A percentile compares a stretch with the other conserved stretches of the same genome.
Evolutionary conservation across 2,329 filamentous ascomycete species (phyloP).

Genomic region (Blumeria hordei): DNA sequence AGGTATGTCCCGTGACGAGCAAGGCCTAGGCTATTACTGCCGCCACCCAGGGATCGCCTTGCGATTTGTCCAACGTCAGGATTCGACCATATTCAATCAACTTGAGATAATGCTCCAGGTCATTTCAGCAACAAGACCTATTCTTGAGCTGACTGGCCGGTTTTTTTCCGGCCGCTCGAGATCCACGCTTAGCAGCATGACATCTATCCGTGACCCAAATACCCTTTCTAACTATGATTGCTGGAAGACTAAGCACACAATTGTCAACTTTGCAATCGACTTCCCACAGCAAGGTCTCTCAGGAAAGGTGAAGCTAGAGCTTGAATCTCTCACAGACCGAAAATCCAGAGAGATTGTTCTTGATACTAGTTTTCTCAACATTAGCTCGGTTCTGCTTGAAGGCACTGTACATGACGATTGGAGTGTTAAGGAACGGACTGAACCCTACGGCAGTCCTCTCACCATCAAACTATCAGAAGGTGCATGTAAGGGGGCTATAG

Average conservation of each 20-base stretch:
- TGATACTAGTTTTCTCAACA: constrained; percentile 64
- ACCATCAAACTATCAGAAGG: constrained; percentile 35
- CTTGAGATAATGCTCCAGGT: no score
- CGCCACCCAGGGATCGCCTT: no score
- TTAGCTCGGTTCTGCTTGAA: constrained; percentile 47
- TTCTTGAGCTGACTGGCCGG: no score
- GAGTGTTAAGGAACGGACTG: constrained; percentile 37
- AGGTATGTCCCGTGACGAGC: no score
- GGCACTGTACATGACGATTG: constrained; percentile 36
- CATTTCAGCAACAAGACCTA: no score
- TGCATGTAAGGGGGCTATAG: constrained; percentile 25
- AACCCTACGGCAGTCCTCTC: constrained; percentile 53
- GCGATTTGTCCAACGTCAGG: no score
- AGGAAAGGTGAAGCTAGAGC: constrained; percentile 51
- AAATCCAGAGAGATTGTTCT: constrained; percentile 57
- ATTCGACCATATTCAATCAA: no score
- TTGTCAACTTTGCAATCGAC: constrained; percentile 57
- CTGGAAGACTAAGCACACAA: constrained; percentile 67
- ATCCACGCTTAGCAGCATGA: constrained; percentile 1
- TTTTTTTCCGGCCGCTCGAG: no score
- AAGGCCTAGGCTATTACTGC: no score
- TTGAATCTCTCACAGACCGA: constrained; percentile 54
- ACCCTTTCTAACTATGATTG: constrained; percentile 80
- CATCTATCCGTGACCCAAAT: constrained; percentile 46
- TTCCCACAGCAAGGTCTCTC: constrained; percentile 57